Percentiles rank a stretch among this genome's conserved stretches.
These are phyloP conservation scores for Ceratocystis smalleyi DNA, from an alignment of 2,329 filamentous ascomycete species.

Conservation along the genomic window DNA sequence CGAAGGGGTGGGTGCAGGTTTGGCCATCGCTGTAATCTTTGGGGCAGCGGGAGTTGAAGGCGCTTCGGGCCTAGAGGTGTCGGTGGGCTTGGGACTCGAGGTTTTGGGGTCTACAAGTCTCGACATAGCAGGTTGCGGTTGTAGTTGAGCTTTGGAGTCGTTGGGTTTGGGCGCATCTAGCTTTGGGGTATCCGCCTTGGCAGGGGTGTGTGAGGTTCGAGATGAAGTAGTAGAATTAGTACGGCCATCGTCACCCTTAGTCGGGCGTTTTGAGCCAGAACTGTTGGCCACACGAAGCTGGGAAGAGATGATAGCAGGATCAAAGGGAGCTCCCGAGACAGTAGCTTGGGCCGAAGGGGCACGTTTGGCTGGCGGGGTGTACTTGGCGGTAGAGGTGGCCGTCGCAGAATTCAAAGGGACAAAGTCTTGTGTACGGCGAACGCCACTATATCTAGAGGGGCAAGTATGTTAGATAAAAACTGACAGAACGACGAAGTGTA, in stretches of 20 bases:
- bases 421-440: slow-evolving; percentile 53
- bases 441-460: slow-evolving; percentile 64
- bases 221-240: slow-evolving; percentile 5
- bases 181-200: slow-evolving; percentile 9
- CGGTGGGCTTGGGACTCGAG: slow-evolving; percentile 3
- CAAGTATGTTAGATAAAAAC: background rate
- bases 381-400: slow-evolving; percentile 40
- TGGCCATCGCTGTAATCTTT: background rate
- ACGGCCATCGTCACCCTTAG: slow-evolving; percentile 5
- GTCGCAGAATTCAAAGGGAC: slow-evolving; percentile 41
- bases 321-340: slow-evolving; percentile 60
- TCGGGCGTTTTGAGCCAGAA: slow-evolving; percentile 7
- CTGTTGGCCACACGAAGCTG: slow-evolving; percentile 34
- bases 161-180: slow-evolving; percentile 5
- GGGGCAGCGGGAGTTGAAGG: slow-evolving; percentile 18
- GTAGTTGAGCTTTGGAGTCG: slow-evolving; percentile 2
- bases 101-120: slow-evolving; percentile 23
- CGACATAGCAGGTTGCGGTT: slow-evolving; percentile 20
- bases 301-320: slow-evolving; percentile 84
- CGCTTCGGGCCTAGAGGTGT: slow-evolving; percentile 22
- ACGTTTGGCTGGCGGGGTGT: slow-evolving; percentile 78
- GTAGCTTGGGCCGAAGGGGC: slow-evolving; percentile 60
- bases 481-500: background rate
- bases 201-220: slow-evolving; percentile 7
- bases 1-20: slow-evolving; percentile 4